Conservation (phyloP, 129 eudicot genomes). For the Arctium minus region DNA sequence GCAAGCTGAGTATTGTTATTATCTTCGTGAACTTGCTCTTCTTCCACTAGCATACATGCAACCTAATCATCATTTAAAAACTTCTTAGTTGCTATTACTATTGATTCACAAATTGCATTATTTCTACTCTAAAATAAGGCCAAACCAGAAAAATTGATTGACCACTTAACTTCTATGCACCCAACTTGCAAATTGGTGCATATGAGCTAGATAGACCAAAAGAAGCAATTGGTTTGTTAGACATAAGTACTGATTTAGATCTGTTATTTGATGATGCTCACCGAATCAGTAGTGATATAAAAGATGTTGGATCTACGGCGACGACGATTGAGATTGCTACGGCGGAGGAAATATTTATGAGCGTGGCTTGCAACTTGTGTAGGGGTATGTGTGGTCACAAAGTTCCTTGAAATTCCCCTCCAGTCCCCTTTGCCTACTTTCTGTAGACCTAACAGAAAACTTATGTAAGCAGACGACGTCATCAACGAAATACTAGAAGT, state of each 20-base stretch:
- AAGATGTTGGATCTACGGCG: slow-evolving; percentile 92
- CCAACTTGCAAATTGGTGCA: background rate
- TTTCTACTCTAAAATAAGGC: background rate
- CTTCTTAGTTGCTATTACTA: slow-evolving; percentile 2
- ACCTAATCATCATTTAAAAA: slow-evolving; percentile 43
- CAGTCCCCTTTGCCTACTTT: slow-evolving; percentile 94
- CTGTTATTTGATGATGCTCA: slow-evolving; percentile 13
- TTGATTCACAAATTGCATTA: background rate
- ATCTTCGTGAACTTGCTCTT: slow-evolving; percentile 38
- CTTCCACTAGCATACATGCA: slow-evolving; percentile 48
- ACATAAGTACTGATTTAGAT: background rate
- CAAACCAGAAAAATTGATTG: background rate
- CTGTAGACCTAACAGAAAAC: slow-evolving; percentile 74
- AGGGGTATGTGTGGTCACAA: slow-evolving; percentile 81
- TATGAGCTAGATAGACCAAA: background rate
- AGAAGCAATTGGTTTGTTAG: background rate
- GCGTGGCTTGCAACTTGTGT: slow-evolving; percentile 99
- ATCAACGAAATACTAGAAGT: background rate
- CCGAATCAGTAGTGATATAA: slow-evolving; percentile 84
- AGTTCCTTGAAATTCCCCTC: slow-evolving; percentile 88
- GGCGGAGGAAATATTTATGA: slow-evolving; percentile 87
- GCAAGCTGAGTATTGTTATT: slow-evolving; percentile 15
- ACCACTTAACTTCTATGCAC: too few relatives aligned
- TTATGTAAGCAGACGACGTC: slow-evolving; percentile 35
- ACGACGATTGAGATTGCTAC: slow-evolving; percentile 76